Base-by-base conservation (phyloP, 2,329 filamentous ascomycete genomes). In the Botrytis medusae region DNA sequence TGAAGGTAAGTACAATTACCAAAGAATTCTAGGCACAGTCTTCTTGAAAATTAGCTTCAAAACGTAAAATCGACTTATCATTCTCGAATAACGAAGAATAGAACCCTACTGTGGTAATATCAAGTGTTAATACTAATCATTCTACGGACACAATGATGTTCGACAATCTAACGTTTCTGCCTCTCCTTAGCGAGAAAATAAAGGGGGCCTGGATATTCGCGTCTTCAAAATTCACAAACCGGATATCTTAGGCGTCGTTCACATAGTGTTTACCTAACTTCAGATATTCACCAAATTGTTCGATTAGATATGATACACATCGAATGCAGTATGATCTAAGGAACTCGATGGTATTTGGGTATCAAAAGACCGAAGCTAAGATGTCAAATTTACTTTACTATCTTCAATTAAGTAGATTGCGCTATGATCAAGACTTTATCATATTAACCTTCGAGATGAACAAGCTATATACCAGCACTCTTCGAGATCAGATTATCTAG, bases 81-180 rank as follows among this genome's bases (percentile, higher is more conserved):
- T 54, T 25, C 48, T 54, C 5, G 48, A 7, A 4, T 4, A 54
- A n/a, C 16, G 0, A 7, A 5, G 37, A 54, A n/a, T 14, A 54
- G 1, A n/a, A 1, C 25, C 48, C 25, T n/a, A 0, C 6, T n/a
- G 4, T n/a, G 4, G 5, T n/a, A 0, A 2, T 54, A 16, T 14
- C 22, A 16, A 54, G 16, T 5, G 1, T 54, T 20, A 0, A 8
- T 14, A 16, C 5, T 7, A n/a, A 3, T 6, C n/a, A 16, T 54
- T n/a, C 5, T n/a, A 9, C 2, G n/a, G 2, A 8, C 25, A 16
- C 12, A 16, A 51, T 22, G 22, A 4, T 1, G 25, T 25, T 25
- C 46, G 22, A 4, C 4, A 25, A 9, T 51, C 10, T 6, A 4
- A 54, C 5, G 6, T 8, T 54, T 16, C 4, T n/a, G 48, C 2